Conservation (phyloP, 1,139 yeast genomes). For the Blastobotrys illinoisensis region DNA sequence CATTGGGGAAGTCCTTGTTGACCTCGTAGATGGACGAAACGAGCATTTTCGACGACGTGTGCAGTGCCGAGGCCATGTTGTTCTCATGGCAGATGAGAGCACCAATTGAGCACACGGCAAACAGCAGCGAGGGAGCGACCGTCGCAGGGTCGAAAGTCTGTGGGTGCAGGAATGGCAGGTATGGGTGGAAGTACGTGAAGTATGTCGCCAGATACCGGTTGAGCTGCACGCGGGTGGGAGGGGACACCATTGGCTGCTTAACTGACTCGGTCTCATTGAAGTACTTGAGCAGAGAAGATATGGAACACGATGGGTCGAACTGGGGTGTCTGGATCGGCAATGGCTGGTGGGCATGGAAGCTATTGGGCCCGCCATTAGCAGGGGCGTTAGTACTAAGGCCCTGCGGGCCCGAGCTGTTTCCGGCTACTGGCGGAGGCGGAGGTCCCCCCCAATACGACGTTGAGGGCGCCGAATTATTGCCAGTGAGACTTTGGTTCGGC, state of each 20-base stretch:
- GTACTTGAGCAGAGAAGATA: constrained; percentile 18
- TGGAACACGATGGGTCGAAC: constrained; percentile 18
- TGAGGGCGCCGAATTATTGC: constrained; percentile 1
- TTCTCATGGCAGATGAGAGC: constrained; percentile 30
- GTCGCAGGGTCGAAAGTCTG: constrained; percentile 30
- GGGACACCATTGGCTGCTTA: constrained; percentile 12
- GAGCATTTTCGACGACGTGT: constrained; percentile 24
- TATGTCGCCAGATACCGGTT: constrained; percentile 32
- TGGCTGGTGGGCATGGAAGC: constrained; percentile 1
- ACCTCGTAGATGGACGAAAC: constrained; percentile 22
- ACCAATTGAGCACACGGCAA: constrained; percentile 34
- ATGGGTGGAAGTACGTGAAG: constrained; percentile 33
- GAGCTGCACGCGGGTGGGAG: constrained; percentile 27
- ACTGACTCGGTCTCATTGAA: constrained; percentile 16
- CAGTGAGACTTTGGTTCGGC: constrained; percentile 1
- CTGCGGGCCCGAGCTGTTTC: neutral
- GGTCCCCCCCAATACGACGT: constrained; percentile 6
- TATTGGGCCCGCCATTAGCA: neutral
- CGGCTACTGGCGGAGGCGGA: constrained; percentile 6
- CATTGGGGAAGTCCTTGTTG: constrained; percentile 22
- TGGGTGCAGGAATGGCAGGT: constrained; percentile 32
- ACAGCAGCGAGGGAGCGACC: constrained; percentile 30
- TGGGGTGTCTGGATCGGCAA: constrained; percentile 19
- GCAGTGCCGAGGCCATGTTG: constrained; percentile 27
- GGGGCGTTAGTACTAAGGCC: neutral